phyloP scores from a whole-genome alignment of 305 asterid species.

The Galium porrigens region DNA sequence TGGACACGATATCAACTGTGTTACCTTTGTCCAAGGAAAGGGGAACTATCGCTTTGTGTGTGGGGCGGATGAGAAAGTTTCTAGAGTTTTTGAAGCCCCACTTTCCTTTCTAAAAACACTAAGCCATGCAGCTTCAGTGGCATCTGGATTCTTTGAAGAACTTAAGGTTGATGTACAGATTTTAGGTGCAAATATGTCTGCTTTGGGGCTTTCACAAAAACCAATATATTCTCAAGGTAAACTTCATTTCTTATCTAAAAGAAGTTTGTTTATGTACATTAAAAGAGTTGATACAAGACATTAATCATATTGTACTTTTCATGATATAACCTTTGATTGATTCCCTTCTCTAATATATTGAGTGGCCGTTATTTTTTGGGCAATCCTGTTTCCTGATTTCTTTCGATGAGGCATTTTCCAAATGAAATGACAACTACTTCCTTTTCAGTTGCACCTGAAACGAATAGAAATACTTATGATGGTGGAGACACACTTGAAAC shows the following conservation, averaged over 20 bases:
- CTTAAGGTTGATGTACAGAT: conserved; percentile 54
- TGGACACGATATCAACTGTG: conserved; percentile 88
- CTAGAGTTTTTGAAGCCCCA: conserved; percentile 89
- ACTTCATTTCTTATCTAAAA: conserved; percentile 6
- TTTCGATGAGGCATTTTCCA: neutral
- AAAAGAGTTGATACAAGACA: neutral
- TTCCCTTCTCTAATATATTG: neutral
- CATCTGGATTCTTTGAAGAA: conserved; percentile 32
- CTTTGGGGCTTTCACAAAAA: conserved; percentile 89
- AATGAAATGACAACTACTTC: neutral
- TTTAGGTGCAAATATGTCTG: conserved; percentile 96
- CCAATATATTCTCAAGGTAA: conserved; percentile 79
- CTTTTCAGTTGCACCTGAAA: conserved; percentile 36
- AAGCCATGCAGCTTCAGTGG: conserved; percentile 39
- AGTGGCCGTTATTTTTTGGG: neutral
- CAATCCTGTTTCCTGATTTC: neutral
- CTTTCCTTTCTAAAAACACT: conserved; percentile 75
- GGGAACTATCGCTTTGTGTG: conserved; percentile 81
- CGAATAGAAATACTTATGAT: conserved; percentile 37
- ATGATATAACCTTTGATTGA: neutral
- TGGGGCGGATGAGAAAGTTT: conserved; percentile 94
- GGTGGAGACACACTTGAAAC: conserved; percentile 70
- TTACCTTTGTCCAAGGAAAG: conserved; percentile 52
- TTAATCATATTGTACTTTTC: neutral
- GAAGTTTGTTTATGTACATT: neutral